Evolutionary conservation across 176 grass and related monocot species (phyloP).

Genomic region (Carex parvula): DNA sequence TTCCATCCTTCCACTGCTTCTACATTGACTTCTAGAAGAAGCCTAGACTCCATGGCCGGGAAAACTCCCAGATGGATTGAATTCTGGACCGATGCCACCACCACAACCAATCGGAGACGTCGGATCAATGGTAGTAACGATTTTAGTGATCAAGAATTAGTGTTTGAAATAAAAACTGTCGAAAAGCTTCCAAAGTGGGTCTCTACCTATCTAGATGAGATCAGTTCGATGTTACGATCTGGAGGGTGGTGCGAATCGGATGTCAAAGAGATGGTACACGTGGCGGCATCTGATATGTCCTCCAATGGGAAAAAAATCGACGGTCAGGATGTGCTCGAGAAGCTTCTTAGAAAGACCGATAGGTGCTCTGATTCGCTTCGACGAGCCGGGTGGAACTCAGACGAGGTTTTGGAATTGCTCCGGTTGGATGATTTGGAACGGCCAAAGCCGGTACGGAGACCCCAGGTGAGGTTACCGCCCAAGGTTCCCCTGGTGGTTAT

Average conservation of each 20-base stretch:
- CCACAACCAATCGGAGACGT: slow-evolving; percentile 28
- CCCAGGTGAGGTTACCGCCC: slow-evolving; percentile 47
- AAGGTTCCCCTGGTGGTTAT: slow-evolving; percentile 48
- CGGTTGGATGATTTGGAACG: slow-evolving; percentile 26
- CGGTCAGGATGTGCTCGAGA: slow-evolving; percentile 25
- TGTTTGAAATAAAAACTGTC: background rate
- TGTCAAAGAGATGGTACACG: slow-evolving; percentile 56
- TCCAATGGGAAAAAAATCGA: background rate
- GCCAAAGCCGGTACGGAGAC: slow-evolving; percentile 25
- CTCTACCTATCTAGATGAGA: slow-evolving; percentile 34
- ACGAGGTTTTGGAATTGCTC: slow-evolving; percentile 64
- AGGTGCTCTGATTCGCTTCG: slow-evolving; percentile 50
- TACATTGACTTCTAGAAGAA: slow-evolving; percentile 35
- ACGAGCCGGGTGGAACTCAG: slow-evolving; percentile 54
- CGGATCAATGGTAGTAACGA: background rate
- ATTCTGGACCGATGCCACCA: slow-evolving; percentile 64
- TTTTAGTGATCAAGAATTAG: slow-evolving; percentile 1
- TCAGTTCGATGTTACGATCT: slow-evolving; percentile 34
- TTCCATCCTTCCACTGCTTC: slow-evolving; percentile 17
- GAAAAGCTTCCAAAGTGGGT: slow-evolving; percentile 41
- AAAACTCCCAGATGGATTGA: slow-evolving; percentile 68
- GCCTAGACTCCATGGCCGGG: slow-evolving; percentile 66
- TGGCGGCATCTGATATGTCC: background rate
- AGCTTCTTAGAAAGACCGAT: slow-evolving; percentile 36
- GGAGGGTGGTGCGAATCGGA: slow-evolving; percentile 54